Evolutionary conservation across 805 yeast genomes (phyloP), one percentile per base, ranked within the genome.

Genomic region (Sugiyamaella mastotermitis): DNA sequence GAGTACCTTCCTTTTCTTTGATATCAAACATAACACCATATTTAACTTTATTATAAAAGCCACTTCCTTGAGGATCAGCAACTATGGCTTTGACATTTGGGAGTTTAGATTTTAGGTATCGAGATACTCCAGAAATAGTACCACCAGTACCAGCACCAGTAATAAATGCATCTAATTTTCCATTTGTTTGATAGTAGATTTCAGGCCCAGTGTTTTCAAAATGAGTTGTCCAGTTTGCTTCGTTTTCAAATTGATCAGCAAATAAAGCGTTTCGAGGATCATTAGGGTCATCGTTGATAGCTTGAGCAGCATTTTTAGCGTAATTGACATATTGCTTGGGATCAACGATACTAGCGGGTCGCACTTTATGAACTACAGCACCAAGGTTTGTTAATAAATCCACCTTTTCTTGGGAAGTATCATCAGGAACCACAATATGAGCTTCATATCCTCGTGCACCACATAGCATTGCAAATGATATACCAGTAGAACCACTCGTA

Each of bases 71-170:
- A 1, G 97, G 97, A 59, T 90, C 98, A 0, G 97, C 95, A 21
- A 92, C 64, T 2, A 84, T 69, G 1, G 81, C 72, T 31, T 61
- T 65, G 0, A 81, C 53, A 0, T 55, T 33, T 0, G 66, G 55
- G 13, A 66, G 52, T 25, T 64, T 56, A 38, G 68, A 74, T 52
- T 79, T 85, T 51, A 90, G 68, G 60, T 69, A 92, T 43, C 70
- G 70, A 3, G 94, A 74, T 20, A 87, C 87, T 40, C 98, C 98
- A n/a, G 94, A 69, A 32, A 90, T 85, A 1, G 98, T 92, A 41
- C 98, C 98, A 36, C 92, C 98, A 0, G 98, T 90, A 8, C 98
- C 98, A 23, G 95, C 83, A 0, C 97, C 97, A 2, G 90, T 74
- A 29, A 92, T 78, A 57, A 90, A 87, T 34, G 69, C 78, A 56